Percentiles rank a stretch among this genome's conserved stretches.
Conservation (phyloP, 179 eudicot species). For the Amaranthus tricolor region DNA sequence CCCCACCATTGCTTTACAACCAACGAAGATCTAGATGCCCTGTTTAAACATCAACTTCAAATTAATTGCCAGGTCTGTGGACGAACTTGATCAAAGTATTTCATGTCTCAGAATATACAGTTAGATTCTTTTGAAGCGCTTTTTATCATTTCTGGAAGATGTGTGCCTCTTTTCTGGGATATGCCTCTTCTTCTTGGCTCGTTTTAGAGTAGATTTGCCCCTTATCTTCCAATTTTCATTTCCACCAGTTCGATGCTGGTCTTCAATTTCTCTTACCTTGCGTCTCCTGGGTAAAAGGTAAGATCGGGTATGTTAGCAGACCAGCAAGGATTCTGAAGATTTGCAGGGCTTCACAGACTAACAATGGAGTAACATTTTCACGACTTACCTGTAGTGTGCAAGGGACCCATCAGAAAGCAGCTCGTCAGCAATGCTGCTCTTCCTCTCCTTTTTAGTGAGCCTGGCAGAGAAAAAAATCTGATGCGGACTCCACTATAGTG, state of each 20-base stretch:
- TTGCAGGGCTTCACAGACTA: background rate
- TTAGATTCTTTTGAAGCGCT: conserved; percentile 14
- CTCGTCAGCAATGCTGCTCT: conserved; percentile 11
- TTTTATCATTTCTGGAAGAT: background rate
- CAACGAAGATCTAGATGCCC: too few relatives aligned
- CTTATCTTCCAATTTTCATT: conserved; percentile 71
- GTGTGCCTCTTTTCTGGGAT: conserved; percentile 14
- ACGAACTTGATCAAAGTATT: background rate
- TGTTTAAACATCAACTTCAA: background rate
- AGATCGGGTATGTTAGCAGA: background rate
- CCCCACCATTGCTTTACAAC: background rate
- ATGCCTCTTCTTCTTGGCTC: conserved; percentile 67
- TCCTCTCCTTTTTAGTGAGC: conserved; percentile 18
- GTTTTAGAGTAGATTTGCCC: conserved; percentile 54
- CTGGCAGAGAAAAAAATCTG: conserved; percentile 11
- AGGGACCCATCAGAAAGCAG: conserved; percentile 11
- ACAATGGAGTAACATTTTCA: background rate
- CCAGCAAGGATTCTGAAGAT: background rate
- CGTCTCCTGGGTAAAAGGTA: conserved; percentile 58
- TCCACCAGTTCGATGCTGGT: conserved; percentile 51
- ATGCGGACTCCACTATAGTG: conserved; percentile 9
- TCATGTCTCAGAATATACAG: background rate
- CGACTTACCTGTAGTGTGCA: conserved; percentile 3
- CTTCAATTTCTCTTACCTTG: conserved; percentile 80
- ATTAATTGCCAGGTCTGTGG: background rate